Evolutionary conservation across 495 filamentous ascomycete species (phyloP), one percentile per base, ranked within the genome.

Genomic region (Peziza echinospora): DNA sequence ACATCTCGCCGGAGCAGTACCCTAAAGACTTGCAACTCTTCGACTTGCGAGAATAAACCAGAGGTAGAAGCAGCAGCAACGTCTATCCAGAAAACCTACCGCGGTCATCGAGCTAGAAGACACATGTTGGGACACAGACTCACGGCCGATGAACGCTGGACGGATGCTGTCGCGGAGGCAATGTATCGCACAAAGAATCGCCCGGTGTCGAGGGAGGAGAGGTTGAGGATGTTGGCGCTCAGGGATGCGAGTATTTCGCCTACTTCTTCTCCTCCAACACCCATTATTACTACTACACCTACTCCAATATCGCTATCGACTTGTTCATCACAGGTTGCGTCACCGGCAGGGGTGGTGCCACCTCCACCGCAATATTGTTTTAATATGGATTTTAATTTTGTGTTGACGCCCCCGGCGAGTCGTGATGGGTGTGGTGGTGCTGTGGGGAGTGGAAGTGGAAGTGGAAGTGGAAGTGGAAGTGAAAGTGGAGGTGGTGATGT

Each of bases 41-140:
- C 28, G 13, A 37, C 6, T 17, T 13, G 13, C 30, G 30, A 1
- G 30, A 37, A 37, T 37, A 6, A 3, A 6, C 30, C 30, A 37
- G 30, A 37, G 21, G 17, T 30, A 48, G 26, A 41, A 34, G 22
- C 41, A 26, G 43, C 44, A 13, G 39, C 26, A 46, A 45, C 28
- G 24, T 16, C 21, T 41, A 28, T 48, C 37, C 40, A 59, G 55
- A 52, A 56, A 44, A 26, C 45, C 21, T 59, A 59, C 23, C 47
- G 56, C 48, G 55, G 52, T n/a, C 56, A 59, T 49, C 52, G 56
- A 24, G 49, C 48, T 40, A 45, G 56, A 47, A 56, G 56, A 2
- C 44, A 58, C 16, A 34, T 59, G 43, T 47, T 47, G 22, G 56
- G 56, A 19, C 43, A 53, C 26, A 41, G 42, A 17, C 50, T 59